Evolutionary conservation across 1,284 basidiomycete genomes (phyloP).

Genomic region (Mycosarcoma mackinlayi): DNA sequence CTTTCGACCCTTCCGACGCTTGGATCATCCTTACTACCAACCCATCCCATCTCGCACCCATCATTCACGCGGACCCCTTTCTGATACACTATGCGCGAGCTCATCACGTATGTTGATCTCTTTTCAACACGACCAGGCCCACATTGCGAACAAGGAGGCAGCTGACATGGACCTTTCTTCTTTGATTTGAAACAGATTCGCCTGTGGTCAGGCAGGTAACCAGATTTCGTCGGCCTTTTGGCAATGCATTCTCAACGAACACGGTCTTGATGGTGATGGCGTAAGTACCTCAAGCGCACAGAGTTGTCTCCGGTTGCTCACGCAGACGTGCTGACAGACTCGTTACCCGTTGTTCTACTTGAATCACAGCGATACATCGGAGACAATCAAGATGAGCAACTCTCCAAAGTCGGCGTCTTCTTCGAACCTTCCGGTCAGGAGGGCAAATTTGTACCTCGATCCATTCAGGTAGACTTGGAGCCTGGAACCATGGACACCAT

Average conservation of each 20-base stretch:
- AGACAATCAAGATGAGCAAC: slow-evolving; percentile 56
- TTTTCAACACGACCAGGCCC: no score
- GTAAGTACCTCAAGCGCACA: slow-evolving; percentile 13
- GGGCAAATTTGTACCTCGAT: slow-evolving; percentile 70
- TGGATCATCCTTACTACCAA: slow-evolving; percentile 25
- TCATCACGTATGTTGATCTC: slow-evolving; percentile 34
- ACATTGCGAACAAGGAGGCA: no score
- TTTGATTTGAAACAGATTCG: slow-evolving; percentile 32
- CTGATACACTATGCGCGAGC: slow-evolving; percentile 40
- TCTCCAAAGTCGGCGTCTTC: slow-evolving; percentile 65
- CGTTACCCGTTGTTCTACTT: neutral
- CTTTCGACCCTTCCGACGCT: slow-evolving; percentile 8
- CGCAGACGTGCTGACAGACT: neutral
- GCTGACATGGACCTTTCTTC: slow-evolving; percentile 2
- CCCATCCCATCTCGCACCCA: slow-evolving; percentile 2
- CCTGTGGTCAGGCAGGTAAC: slow-evolving; percentile 74
- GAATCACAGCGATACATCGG: slow-evolving; percentile 58
- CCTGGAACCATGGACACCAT: slow-evolving; percentile 83
- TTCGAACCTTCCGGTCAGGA: slow-evolving; percentile 64
- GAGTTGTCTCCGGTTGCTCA: no score
- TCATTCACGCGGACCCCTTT: neutral
- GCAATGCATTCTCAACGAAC: slow-evolving; percentile 66
- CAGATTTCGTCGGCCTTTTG: slow-evolving; percentile 71
- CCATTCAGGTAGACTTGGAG: slow-evolving; percentile 89
- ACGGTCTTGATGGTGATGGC: slow-evolving; percentile 66